phyloP scores from a whole-genome alignment of 441 rosid genomes.

The Syzygium malaccense region DNA sequence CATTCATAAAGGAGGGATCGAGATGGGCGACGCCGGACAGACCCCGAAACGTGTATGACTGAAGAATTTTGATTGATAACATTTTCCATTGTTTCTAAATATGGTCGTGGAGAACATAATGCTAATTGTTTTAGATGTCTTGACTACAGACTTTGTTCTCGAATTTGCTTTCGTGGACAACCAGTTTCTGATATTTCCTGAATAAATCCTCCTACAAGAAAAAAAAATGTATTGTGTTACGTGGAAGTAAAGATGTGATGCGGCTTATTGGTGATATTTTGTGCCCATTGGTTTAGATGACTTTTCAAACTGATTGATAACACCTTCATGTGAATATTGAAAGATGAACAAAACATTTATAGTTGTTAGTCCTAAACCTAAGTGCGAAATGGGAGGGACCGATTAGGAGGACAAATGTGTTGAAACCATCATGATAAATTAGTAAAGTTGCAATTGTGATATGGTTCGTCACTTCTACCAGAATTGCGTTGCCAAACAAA shows the following conservation, averaged over 20 bases:
- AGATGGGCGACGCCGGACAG: conserved; percentile 31
- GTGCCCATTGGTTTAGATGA: not conserved
- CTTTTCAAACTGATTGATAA: not conserved
- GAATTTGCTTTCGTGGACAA: not conserved
- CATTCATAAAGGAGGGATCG: conserved; percentile 22
- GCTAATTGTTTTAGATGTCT: not conserved
- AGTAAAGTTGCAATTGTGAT: not conserved
- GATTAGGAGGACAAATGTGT: not conserved
- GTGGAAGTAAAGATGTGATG: not conserved
- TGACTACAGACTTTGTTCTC: not conserved
- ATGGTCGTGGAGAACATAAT: not conserved
- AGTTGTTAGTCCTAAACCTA: not conserved
- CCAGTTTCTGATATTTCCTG: not conserved
- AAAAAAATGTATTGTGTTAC: not conserved
- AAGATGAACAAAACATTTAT: not conserved
- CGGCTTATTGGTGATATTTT: not conserved
- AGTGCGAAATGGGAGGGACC: not conserved
- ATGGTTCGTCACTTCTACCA: not conserved
- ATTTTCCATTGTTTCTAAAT: not conserved
- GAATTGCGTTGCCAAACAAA: not conserved
- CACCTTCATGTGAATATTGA: not conserved
- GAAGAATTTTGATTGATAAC: not conserved
- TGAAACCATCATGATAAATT: not conserved
- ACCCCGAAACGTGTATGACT: not conserved
- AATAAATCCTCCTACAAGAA: not conserved